Percentiles rank a stretch among this genome's conserved stretches.
Conservation (phyloP, 805 yeast species). For the Monosporozyma aerobia region DNA sequence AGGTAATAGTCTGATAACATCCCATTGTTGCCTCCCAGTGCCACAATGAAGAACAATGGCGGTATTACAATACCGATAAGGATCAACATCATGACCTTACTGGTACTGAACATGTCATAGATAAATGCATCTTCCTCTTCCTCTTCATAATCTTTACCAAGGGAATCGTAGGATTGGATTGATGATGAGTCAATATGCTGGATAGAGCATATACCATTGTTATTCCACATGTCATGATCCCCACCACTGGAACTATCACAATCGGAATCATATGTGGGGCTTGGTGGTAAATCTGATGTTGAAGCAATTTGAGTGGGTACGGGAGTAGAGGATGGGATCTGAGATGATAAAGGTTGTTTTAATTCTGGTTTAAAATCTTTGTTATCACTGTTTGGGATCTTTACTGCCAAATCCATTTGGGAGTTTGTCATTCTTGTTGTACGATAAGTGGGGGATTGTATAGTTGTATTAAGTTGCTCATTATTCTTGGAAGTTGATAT, state of each 20-base stretch:
- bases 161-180: constrained; percentile 11
- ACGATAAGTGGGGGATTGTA: background rate
- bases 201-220: constrained; percentile 4
- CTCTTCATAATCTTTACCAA: background rate
- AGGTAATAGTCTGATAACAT: constrained; percentile 14
- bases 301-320: constrained; percentile 1
- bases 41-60: constrained; percentile 23
- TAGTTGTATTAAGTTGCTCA: too few relatives aligned
- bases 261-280: background rate
- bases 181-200: constrained; percentile 18
- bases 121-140: background rate
- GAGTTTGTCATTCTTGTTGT: constrained; percentile 3
- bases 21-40: constrained; percentile 7
- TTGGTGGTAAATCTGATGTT: background rate
- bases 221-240: background rate
- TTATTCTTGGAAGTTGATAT: background rate
- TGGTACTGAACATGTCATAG: constrained; percentile 8
- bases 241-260: background rate
- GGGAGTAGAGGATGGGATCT: background rate
- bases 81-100: constrained; percentile 10
- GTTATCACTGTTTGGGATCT: background rate
- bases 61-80: constrained; percentile 16
- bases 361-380: background rate
- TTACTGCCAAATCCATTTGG: constrained; percentile 1
- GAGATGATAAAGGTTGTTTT: background rate